phyloP scores from a whole-genome alignment of 2,329 filamentous ascomycete species.

The Dendryphion nanum region DNA sequence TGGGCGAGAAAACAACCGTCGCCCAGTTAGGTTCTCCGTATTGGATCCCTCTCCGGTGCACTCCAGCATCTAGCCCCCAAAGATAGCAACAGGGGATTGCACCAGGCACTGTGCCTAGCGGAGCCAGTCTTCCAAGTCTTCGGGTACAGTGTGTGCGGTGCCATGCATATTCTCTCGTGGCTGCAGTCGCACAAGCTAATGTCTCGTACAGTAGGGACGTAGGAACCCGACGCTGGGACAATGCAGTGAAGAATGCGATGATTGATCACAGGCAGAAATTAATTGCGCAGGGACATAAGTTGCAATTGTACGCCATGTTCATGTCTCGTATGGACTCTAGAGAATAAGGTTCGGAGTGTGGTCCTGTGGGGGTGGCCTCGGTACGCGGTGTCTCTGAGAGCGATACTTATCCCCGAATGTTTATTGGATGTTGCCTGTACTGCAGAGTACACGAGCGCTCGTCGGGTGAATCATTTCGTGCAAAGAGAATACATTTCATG shows the following conservation, averaged over 20 bases:
- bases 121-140: slow-evolving; percentile 11
- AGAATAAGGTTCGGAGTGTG: slow-evolving; percentile 5
- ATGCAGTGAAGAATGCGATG: background rate
- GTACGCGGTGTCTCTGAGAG: slow-evolving; percentile 8
- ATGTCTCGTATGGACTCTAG: slow-evolving; percentile 9
- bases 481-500: too few relatives aligned
- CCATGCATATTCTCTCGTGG: slow-evolving; percentile 17
- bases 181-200: slow-evolving; percentile 19
- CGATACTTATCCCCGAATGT: slow-evolving; percentile 6
- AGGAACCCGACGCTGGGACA: slow-evolving; percentile 16
- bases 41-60: too few relatives aligned
- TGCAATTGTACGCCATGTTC: slow-evolving; percentile 21
- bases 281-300: too few relatives aligned
- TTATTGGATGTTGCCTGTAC: slow-evolving; percentile 2
- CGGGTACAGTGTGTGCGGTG: slow-evolving; percentile 11
- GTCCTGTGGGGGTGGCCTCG: background rate
- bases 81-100: slow-evolving; percentile 14
- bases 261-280: background rate
- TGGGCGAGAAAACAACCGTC: too few relatives aligned
- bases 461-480: too few relatives aligned
- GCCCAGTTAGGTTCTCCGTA: too few relatives aligned
- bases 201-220: slow-evolving; percentile 3
- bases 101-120: slow-evolving; percentile 5
- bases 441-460: too few relatives aligned
- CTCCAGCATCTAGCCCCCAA: too few relatives aligned